phyloP scores from a whole-genome alignment of 768 basidiomycete genomes.

The Scleroderma citrinum region DNA sequence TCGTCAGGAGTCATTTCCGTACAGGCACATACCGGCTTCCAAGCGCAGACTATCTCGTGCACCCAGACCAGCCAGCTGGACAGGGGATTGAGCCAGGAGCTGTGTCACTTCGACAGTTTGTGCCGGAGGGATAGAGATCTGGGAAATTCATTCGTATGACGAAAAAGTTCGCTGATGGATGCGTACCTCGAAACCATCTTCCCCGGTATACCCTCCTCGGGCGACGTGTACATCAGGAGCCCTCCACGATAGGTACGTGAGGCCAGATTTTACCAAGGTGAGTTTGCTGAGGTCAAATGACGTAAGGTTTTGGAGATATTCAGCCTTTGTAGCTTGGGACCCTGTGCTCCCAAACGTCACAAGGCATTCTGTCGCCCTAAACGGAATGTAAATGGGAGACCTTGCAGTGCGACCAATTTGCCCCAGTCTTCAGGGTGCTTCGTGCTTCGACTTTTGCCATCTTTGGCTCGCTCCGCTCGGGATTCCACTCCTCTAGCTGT shows the following conservation, averaged over 20 bases:
- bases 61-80: conserved; percentile 85
- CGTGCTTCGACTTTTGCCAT: conserved; percentile 70
- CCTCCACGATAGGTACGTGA: conserved; percentile 70
- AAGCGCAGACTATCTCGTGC: conserved; percentile 91
- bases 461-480: conserved; percentile 38
- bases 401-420: conserved; percentile 87
- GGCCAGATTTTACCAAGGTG: conserved; percentile 83
- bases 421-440: conserved; percentile 83
- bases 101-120: conserved; percentile 67
- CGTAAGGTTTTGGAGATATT: conserved; percentile 72
- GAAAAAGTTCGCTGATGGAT: no score
- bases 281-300: conserved; percentile 67
- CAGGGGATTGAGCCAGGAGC: conserved; percentile 52
- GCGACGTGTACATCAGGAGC: conserved; percentile 66
- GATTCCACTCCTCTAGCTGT: conserved; percentile 76
- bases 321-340: conserved; percentile 75
- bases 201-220: conserved; percentile 95
- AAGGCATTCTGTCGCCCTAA: background rate
- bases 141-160: background rate
- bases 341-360: conserved; percentile 36
- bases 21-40: conserved; percentile 96
- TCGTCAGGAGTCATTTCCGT: conserved; percentile 94
- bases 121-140: conserved; percentile 87
- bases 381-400: conserved; percentile 28
- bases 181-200: conserved; percentile 92